Evolutionary conservation across 2,329 filamentous ascomycete species (phyloP).

Genomic region (Ophiostoma montium): DNA sequence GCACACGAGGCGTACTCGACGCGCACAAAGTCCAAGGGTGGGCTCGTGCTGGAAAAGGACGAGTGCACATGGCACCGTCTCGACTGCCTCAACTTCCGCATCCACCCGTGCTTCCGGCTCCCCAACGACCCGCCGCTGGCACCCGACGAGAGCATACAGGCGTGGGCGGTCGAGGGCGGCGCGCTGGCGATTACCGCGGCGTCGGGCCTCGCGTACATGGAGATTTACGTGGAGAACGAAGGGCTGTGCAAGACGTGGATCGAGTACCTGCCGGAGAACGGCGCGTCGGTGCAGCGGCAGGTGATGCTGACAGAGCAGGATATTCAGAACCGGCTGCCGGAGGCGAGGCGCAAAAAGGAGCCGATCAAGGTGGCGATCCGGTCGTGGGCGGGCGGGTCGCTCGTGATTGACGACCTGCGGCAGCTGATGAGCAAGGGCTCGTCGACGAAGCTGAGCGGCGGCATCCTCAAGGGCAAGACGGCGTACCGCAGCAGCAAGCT

Average conservation of each 20-base stretch:
- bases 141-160: slow-evolving; percentile 65
- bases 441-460: slow-evolving; percentile 60
- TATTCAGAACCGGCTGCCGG: slow-evolving; percentile 55
- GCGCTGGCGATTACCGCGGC: slow-evolving; percentile 64
- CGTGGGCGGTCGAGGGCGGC: slow-evolving; percentile 69
- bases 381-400: slow-evolving; percentile 58
- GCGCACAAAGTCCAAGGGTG: slow-evolving; percentile 70
- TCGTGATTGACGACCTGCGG: slow-evolving; percentile 65
- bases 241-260: slow-evolving; percentile 68
- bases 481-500: slow-evolving; percentile 66
- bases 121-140: slow-evolving; percentile 55
- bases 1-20: slow-evolving; percentile 75
- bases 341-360: slow-evolving; percentile 53
- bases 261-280: slow-evolving; percentile 57
- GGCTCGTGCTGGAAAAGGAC: slow-evolving; percentile 58
- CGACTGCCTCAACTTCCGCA: slow-evolving; percentile 76
- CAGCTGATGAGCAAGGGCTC: slow-evolving; percentile 57
- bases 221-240: slow-evolving; percentile 70
- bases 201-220: slow-evolving; percentile 72
- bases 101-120: slow-evolving; percentile 78
- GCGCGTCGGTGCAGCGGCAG: slow-evolving; percentile 47
- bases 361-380: slow-evolving; percentile 55
- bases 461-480: slow-evolving; percentile 41
- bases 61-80: slow-evolving; percentile 88
- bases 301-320: slow-evolving; percentile 62